Base-by-base conservation (phyloP, 129 eudicot genomes). In the carrot (Daucus carota) region DNA sequence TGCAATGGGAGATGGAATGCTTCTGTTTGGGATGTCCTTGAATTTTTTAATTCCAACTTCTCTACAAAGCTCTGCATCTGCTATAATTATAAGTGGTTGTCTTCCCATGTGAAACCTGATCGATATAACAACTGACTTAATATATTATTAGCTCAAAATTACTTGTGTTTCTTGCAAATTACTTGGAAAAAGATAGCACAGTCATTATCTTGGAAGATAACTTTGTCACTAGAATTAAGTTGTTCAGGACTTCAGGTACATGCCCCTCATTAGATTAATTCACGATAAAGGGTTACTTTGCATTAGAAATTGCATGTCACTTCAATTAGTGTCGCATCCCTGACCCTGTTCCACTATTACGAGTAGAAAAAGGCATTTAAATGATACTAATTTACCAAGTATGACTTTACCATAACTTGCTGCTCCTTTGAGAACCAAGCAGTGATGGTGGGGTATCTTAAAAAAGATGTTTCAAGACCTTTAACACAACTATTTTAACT, bases 101-200 rank as follows among this genome's bases (percentile, higher is more conserved):
- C 99, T 95, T 1, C 99, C 99, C 97, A 91, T 87, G 66, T 91
- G 97, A 88, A 95, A 95, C 81, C 97, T 95, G 85, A 57, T 83
- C 72, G 59, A 29, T 45, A 81, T 1, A 57, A 57, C 31, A 57
- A 57, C 31, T n/a, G 31, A 57, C 65, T 57, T 8, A n/a, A 1
- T 24, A 52, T n/a, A 45, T 45, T 15, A 45, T 45, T 43, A 45
- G 48, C 18, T 18, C 43, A 40, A 15, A 33, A 29, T 57, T 10
- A 43, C 36, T 63, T 1, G 11, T n/a, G n/a, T 24, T n/a, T 31
- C 5, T 57, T 9, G 13, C 16, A 24, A 57, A n/a, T 57, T 20
- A 57, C 31, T 6, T n/a, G 31, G 16, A 57, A 57, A 0, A 54
- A n/a, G 2, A 8, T 8, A n/a, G 31, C 5, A n/a, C 29, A 54